Conservation (phyloP, 352 stramenopile genomes). For the Phytophthora chlamydospora region DNA sequence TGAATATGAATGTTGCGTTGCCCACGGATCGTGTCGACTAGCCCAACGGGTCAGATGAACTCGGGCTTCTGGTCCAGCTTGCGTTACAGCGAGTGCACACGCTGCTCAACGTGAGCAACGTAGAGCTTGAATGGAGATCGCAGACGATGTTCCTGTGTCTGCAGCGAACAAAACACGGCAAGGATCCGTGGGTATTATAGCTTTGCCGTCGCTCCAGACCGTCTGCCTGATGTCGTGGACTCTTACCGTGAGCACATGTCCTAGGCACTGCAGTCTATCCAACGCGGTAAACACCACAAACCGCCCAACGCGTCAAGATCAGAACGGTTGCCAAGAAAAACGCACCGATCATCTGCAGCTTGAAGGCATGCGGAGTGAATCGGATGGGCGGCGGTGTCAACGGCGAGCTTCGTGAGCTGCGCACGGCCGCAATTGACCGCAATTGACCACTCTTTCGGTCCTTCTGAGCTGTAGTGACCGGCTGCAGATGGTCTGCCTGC, state of each 20-base stretch:
- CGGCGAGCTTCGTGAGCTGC: neutral
- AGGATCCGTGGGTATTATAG: no score
- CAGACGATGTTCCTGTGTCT: neutral
- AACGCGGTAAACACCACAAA: conserved; percentile 5
- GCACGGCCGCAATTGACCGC: conserved; percentile 5
- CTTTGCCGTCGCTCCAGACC: conserved; percentile 3
- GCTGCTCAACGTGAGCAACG: no score
- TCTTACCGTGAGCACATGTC: conserved; percentile 31
- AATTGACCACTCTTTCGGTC: neutral
- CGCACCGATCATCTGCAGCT: conserved; percentile 9
- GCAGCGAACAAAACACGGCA: no score
- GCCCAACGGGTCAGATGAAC: neutral
- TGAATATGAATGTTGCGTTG: conserved; percentile 26
- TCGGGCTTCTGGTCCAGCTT: conserved; percentile 10
- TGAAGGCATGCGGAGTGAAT: conserved; percentile 5
- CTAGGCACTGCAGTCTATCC: conserved; percentile 17
- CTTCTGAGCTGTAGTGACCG: conserved; percentile 1
- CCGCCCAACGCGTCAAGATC: neutral
- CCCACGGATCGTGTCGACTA: conserved; percentile 16
- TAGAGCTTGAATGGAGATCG: neutral
- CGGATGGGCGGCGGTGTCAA: conserved; percentile 13
- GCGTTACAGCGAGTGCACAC: neutral
- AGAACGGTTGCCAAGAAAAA: conserved; percentile 18
- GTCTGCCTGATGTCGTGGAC: conserved; percentile 15
- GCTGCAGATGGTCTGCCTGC: conserved; percentile 13